Base-by-base conservation (phyloP, 2,329 filamentous ascomycete genomes). In the Scopulariopsis brevicaulis region DNA sequence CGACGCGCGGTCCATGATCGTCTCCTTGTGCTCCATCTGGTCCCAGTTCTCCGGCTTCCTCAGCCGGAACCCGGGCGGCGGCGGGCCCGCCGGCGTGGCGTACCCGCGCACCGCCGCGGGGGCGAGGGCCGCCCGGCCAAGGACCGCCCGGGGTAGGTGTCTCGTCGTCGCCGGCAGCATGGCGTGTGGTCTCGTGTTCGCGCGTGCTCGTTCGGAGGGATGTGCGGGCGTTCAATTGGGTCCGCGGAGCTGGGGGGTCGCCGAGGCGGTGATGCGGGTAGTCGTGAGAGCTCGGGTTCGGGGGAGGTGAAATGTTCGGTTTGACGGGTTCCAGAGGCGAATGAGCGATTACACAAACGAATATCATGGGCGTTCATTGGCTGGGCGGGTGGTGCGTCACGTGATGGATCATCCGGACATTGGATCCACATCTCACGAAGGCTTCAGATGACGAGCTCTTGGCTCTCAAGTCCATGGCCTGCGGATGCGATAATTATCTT, bases 1-100 rank as follows among this genome's bases (percentile, higher is more conserved):
- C 65, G 89, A 91, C 62, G 90, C 80, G 72, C 86, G 87, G 75
- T 96, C 90, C 65, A 95, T 76, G 40, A 87, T 83, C 63, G 80
- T 84, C 71, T 96, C 90, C 62, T 82, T 79, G 63, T 95, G 83
- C 64, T 95, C 90, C 62, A 81, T 79, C 63, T 95, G 83, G 64
- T 95, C 85, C 90, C 91, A 97, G 75, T 83, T 76, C 70, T 85
- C 81, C 56, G 82, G 85, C 62, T 78, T 81, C 67, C 85, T 82
- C 66, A 92, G 79, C 65, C 94, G 85, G 81, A 96, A 96, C 63
- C 86, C 85, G 64, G 84, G 77, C 59, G 90, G 88, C 64, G 90
- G 90, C 64, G 89, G 84, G 54, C 92, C 90, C 63, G 81, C 79
- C 62, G 90, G 90, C 54, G 89, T 85, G 64, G 87, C 84, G 64